Base-by-base conservation (phyloP, 2,329 filamentous ascomycete genomes). In the Fusarium sp. region DNA sequence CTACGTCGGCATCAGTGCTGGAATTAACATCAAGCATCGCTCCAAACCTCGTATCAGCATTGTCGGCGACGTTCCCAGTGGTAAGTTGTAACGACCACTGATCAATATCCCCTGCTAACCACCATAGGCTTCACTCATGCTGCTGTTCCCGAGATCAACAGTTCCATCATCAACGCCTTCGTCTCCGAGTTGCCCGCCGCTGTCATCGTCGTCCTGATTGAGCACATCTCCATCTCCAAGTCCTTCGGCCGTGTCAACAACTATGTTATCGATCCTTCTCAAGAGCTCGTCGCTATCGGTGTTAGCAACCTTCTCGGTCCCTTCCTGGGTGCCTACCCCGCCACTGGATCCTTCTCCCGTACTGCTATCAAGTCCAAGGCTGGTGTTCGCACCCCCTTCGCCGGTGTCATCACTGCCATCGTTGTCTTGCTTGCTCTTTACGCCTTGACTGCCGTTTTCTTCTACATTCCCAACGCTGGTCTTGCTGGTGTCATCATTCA, bases 341-440 rank as follows among this genome's bases (percentile, higher is more conserved):
- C 93, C 1, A 97, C 94, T 14, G 94, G 94, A 8, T 97, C 94
- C 4, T 97, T 97, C 84, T 95, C 92, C 10, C 89, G 94, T 66
- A 97, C 94, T 24, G 94, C 94, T 53, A 97, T 97, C 84, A 97
- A 97, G 81, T 93, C 94, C n/a, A 97, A 97, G 82, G 93, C 94
- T 56, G 94, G 94, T 77, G 94, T 97, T 3, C 90, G 94, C 44
- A 97, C 93, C 7, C 94, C 94, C 1, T 89, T 97, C 59, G 94
- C 92, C 34, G 94, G 94, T 84, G 88, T 95, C 49, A 93, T 97
- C 67, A 97, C 94, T 14, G 94, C 91, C 2, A 66, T 93, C 22
- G 88, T 97, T 14, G 94, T 97, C 11, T 84, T 97, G 3, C 84
- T 97, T 14, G 93, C 94, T 20, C 90, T 96, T 63, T 97, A 97